phyloP scores from a whole-genome alignment of 2,329 filamentous ascomycete genomes.

The Gnomoniopsis sp. region DNA sequence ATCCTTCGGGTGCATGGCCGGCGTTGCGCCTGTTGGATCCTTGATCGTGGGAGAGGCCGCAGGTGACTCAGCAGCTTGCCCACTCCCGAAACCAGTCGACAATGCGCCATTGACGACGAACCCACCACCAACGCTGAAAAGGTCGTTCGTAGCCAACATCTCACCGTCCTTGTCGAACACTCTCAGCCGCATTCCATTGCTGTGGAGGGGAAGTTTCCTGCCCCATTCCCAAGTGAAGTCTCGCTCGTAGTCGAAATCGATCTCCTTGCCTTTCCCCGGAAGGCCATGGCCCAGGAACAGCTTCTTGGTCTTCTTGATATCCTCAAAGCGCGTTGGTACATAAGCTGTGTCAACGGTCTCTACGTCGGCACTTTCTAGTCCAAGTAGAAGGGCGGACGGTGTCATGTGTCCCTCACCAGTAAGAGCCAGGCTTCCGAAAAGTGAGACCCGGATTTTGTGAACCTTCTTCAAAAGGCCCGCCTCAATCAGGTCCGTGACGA shows the following conservation, averaged over 20 bases:
- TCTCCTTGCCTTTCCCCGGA: conserved; percentile 38
- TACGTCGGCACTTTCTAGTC: conserved; percentile 47
- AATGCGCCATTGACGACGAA: conserved; percentile 50
- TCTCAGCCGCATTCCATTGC: conserved; percentile 50
- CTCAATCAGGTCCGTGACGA: conserved; percentile 44
- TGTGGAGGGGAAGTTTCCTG: conserved; percentile 47
- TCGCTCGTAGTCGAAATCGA: conserved; percentile 45
- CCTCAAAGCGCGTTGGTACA: conserved; percentile 41
- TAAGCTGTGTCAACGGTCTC: conserved; percentile 47
- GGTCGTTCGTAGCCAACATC: conserved; percentile 45
- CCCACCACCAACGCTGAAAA: conserved; percentile 50
- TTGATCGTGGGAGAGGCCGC: conserved; percentile 19
- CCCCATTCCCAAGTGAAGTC: conserved; percentile 52
- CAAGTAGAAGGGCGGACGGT: conserved; percentile 44
- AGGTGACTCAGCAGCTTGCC: neutral
- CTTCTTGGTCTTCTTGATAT: conserved; percentile 44
- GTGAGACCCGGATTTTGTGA: conserved; percentile 43
- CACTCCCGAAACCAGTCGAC: conserved; percentile 33
- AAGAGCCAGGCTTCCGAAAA: conserved; percentile 48
- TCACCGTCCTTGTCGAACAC: conserved; percentile 45
- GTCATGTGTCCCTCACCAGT: conserved; percentile 52
- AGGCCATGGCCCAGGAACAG: conserved; percentile 41
- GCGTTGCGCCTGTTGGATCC: conserved; percentile 1
- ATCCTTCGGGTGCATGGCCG: conserved; percentile 39
- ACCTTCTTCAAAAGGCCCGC: conserved; percentile 42